Percentiles rank a stretch among this genome's conserved stretches.
phyloP scores from a whole-genome alignment of 1,284 basidiomycete genomes.

The Kwoniella shivajii region DNA sequence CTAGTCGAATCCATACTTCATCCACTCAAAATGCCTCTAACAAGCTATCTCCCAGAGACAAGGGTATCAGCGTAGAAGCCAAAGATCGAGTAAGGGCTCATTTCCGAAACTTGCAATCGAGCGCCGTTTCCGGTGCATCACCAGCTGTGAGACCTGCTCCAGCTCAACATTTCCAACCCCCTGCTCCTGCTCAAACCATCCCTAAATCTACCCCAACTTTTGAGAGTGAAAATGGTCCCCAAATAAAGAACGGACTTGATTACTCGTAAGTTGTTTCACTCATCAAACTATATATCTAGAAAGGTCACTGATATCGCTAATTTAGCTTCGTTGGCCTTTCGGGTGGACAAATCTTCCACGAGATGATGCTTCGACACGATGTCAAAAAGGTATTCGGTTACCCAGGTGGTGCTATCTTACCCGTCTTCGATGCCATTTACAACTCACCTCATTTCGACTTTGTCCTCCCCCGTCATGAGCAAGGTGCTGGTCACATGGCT shows the following conservation, averaged over 20 bases:
- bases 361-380: slow-evolving; percentile 97
- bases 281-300: background rate
- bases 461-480: slow-evolving; percentile 92
- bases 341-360: slow-evolving; percentile 97
- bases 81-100: slow-evolving; percentile 68
- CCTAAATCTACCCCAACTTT: slow-evolving; percentile 38
- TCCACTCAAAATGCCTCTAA: slow-evolving; percentile 26
- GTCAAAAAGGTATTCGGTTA: slow-evolving; percentile 99
- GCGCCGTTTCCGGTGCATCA: slow-evolving; percentile 60
- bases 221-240: slow-evolving; percentile 16
- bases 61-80: slow-evolving; percentile 52
- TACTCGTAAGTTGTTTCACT: slow-evolving; percentile 44
- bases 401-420: slow-evolving; percentile 95
- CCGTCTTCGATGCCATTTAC: slow-evolving; percentile 98
- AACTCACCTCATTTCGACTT: slow-evolving; percentile 95
- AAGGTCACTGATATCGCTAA: background rate
- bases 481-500: slow-evolving; percentile 98
- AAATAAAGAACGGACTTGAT: slow-evolving; percentile 44
- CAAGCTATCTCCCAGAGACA: slow-evolving; percentile 22
- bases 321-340: slow-evolving; percentile 84
- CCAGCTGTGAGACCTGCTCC: slow-evolving; percentile 55
- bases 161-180: slow-evolving; percentile 51
- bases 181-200: slow-evolving; percentile 41
- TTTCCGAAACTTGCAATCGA: slow-evolving; percentile 67
- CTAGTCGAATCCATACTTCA: slow-evolving; percentile 35